These are phyloP conservation scores for Aeschynomene evenia DNA, from an alignment of 306 rosid genomes.

Conservation along the genomic window DNA sequence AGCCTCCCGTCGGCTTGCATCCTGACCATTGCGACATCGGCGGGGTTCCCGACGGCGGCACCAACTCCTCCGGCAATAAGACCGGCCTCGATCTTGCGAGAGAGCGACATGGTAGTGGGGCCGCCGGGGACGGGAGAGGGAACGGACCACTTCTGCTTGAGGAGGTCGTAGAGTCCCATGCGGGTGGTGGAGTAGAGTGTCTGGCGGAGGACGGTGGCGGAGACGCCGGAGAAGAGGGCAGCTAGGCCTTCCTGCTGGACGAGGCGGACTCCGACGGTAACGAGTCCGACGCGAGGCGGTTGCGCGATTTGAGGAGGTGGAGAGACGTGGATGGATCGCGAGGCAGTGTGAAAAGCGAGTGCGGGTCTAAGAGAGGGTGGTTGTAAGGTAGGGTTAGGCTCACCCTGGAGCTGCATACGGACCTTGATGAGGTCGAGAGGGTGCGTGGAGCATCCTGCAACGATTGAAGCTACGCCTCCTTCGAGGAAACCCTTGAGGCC, in stretches of 20 bases:
- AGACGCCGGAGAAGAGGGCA: conserved; percentile 71
- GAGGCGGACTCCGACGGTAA: conserved; percentile 53
- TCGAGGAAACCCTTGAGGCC: conserved; percentile 67
- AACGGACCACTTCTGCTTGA: conserved; percentile 65
- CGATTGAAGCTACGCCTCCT: conserved; percentile 75
- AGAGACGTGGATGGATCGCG: conserved; percentile 34
- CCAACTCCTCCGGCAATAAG: conserved; percentile 65
- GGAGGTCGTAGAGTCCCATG: conserved; percentile 76
- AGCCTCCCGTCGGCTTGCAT: conserved; percentile 86
- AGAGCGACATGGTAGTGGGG: conserved; percentile 46
- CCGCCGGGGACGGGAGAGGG: conserved; percentile 25
- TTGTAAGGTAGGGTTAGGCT: conserved; percentile 34
- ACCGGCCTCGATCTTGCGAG: conserved; percentile 54
- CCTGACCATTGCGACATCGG: conserved; percentile 78
- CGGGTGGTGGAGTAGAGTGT: conserved; percentile 75
- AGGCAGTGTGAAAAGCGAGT: conserved; percentile 40
- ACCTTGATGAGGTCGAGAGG: conserved; percentile 73
- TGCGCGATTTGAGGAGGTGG: background rate
- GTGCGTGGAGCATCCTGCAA: conserved; percentile 75
- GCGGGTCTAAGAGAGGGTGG: conserved; percentile 54
- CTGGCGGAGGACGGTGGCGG: conserved; percentile 83
- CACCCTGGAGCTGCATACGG: conserved; percentile 89
- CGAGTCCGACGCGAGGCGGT: conserved; percentile 46
- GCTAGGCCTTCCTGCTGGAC: conserved; percentile 66
- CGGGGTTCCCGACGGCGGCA: conserved; percentile 69